Conservation (phyloP, 768 basidiomycete genomes). For the Rhizopogon rudus region DNA sequence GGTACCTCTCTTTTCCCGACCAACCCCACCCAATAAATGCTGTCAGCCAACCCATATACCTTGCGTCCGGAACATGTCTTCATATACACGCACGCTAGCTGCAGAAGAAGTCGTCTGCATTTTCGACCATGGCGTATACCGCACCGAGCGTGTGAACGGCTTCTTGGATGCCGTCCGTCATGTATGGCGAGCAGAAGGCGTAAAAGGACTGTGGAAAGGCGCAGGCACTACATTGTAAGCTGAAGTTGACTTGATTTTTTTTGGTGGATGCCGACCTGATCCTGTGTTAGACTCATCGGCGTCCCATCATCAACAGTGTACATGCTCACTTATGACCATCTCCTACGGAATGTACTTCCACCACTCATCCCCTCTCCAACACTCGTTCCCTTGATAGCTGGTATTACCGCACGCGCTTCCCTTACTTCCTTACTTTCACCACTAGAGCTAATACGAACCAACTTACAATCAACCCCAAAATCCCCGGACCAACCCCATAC, state of each 20-base stretch:
- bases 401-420: slow-evolving; percentile 74
- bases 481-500: slow-evolving; percentile 71
- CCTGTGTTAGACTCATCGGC: slow-evolving; percentile 62
- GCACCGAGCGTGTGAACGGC: slow-evolving; percentile 71
- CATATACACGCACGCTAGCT: slow-evolving; percentile 51
- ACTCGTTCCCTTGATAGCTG: slow-evolving; percentile 71
- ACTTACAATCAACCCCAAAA: slow-evolving; percentile 82
- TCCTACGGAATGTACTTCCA: slow-evolving; percentile 60
- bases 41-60: slow-evolving; percentile 55
- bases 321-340: slow-evolving; percentile 94
- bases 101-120: slow-evolving; percentile 70
- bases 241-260: slow-evolving; percentile 24
- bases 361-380: slow-evolving; percentile 48
- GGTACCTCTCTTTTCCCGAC: slow-evolving; percentile 47
- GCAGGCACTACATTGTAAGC: slow-evolving; percentile 85
- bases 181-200: slow-evolving; percentile 77
- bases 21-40: slow-evolving; percentile 48
- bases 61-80: slow-evolving; percentile 78
- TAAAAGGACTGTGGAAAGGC: slow-evolving; percentile 92
- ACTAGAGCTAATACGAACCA: slow-evolving; percentile 89
- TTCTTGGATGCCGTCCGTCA: slow-evolving; percentile 82
- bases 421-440: slow-evolving; percentile 82
- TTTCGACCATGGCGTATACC: slow-evolving; percentile 70
- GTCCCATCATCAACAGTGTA: slow-evolving; percentile 91
- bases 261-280: slow-evolving; percentile 6